phyloP scores from a whole-genome alignment of 306 rosid genomes.

The Ormosia emarginata region DNA sequence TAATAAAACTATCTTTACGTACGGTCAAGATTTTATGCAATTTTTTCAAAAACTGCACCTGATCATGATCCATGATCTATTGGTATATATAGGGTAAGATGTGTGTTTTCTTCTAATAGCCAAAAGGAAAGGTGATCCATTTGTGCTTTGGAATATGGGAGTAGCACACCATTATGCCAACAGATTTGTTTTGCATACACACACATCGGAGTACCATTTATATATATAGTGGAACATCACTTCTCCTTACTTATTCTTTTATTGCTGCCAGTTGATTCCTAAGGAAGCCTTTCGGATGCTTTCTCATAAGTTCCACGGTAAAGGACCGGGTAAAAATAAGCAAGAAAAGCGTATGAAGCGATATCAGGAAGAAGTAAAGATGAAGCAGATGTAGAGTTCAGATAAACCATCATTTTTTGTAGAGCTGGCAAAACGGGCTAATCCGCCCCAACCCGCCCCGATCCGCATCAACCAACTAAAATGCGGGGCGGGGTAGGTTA shows the following conservation, averaged over 20 bases:
- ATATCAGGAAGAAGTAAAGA: conserved; percentile 74
- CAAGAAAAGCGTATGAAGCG: conserved; percentile 95
- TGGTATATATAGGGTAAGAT: not conserved
- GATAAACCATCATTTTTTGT: conserved; percentile 95
- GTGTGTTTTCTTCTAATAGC: not conserved
- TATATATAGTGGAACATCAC: conserved; percentile 17
- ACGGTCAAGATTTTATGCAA: no score
- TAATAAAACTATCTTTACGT: no score
- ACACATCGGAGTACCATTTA: not conserved
- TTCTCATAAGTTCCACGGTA: conserved; percentile 92
- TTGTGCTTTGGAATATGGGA: conserved; percentile 5
- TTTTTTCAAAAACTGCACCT: no score
- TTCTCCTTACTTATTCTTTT: conserved; percentile 16
- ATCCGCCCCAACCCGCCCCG: no score
- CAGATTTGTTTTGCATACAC: no score
- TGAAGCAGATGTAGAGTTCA: conserved; percentile 92
- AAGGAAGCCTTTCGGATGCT: conserved; percentile 79
- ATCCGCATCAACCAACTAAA: no score
- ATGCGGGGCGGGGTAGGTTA: no score
- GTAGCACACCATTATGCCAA: not conserved
- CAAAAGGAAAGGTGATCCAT: not conserved
- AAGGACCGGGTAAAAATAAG: conserved; percentile 95
- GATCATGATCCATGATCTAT: no score
- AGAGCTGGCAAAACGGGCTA: no score
- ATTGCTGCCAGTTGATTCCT: conserved; percentile 73